Evolutionary conservation across 805 yeast species (phyloP), one percentile per base, ranked within the genome.

Genomic region (Yarrowia sp.): DNA sequence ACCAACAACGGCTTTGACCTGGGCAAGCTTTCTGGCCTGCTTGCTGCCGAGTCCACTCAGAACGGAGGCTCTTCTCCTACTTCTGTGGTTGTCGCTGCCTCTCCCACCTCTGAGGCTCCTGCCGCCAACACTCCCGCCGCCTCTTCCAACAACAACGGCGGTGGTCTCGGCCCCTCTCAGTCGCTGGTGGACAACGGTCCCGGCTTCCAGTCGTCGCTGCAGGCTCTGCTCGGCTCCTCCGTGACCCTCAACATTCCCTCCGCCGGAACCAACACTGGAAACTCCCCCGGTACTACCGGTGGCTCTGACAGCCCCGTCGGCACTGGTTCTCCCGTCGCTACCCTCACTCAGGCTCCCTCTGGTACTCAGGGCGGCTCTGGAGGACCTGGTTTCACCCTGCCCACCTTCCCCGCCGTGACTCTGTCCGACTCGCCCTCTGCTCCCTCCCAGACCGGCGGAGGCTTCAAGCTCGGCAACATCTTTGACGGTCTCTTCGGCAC

Each of bases 171-270:
- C 6, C 47, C 61, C 47, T 39, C 47, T 31, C 47, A 55, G 47
- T 41, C 47, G 3, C 13, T 31, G 13, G 38, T 55, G 39, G 61
- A 55, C 47, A 41, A 55, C 61, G 22, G 18, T 18, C 28, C 43
- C 36, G 61, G 61, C 45, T 55, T 55, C 61, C 47, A 55, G 61
- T 55, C 61, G 15, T 55, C 61, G 10, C 61, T 55, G 39, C 61
- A 55, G 61, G 61, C 61, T 13, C 61, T 55, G 36, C 47, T 55
- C 43, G 61, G 61, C 61, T 14, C 47, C 47, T 55, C 61, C 4
- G 61, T 55, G 38, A 55, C 61, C 36, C 61, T 55, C 31, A 28
- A 55, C 47, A 31, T 55, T 4, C 43, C 42, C 22, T 10, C 43
- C 32, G 18, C 33, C 18, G 58, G 58, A 32, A 14, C 58, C 43